These are phyloP conservation scores for Ichthyophthirius multifiliis DNA, from an alignment of 169 alveolate species.

Conservation along the genomic window DNA sequence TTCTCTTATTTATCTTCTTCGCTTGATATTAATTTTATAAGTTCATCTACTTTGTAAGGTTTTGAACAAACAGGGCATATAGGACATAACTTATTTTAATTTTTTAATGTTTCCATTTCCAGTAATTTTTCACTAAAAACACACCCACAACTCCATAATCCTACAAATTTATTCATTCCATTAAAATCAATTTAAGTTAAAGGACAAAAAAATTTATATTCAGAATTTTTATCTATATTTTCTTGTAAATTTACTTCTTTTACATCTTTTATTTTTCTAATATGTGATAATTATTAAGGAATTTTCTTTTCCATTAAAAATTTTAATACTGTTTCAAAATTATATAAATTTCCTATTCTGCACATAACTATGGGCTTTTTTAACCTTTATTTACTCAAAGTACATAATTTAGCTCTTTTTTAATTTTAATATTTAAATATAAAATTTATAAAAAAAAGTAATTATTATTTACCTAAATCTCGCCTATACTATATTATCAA, in stretches of 20 bases:
- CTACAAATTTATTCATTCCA: constrained; percentile 17
- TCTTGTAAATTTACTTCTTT: not conserved
- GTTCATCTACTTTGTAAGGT: not conserved
- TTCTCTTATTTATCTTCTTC: not conserved
- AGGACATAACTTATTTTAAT: no score
- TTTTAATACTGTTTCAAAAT: not conserved
- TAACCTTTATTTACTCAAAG: not conserved
- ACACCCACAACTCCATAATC: constrained; percentile 14
- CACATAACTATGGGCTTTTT: constrained; percentile 15
- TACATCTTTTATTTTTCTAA: constrained; percentile 7
- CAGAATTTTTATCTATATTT: not conserved
- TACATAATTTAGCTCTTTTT: constrained; percentile 2
- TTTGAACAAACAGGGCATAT: constrained; percentile 8
- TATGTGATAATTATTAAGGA: not conserved
- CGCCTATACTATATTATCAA: not conserved
- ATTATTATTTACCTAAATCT: not conserved
- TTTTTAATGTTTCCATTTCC: not conserved
- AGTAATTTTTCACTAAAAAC: not conserved
- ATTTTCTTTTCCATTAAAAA: not conserved
- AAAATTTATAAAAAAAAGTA: not conserved
- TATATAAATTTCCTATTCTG: constrained; percentile 18
- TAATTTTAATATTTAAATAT: no score
- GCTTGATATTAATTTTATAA: not conserved
- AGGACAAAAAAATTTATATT: constrained; percentile 9
- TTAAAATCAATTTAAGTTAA: constrained; percentile 12